Percentiles rank a stretch among this genome's conserved stretches.
These are phyloP conservation scores for Vitis rotundifolia DNA, from an alignment of 164 flowering plant genomes.

Conservation along the genomic window DNA sequence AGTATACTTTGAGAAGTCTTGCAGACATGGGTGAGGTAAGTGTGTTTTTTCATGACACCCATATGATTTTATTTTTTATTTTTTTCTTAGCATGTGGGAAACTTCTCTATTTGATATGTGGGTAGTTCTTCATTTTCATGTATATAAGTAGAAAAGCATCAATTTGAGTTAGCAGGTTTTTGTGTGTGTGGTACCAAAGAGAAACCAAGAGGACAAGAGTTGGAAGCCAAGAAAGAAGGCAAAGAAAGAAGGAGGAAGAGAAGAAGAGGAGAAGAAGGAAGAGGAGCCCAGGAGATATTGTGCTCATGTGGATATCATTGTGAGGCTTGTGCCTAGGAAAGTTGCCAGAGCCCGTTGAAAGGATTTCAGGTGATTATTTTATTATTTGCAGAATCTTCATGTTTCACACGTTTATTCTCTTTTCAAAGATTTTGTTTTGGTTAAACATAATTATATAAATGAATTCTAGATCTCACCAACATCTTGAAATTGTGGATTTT, in stretches of 20 bases:
- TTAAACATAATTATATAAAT: too few species aligned
- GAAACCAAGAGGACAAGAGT: slow-evolving; percentile 21
- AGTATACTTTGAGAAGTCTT: neutral
- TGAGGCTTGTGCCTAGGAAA: slow-evolving; percentile 89
- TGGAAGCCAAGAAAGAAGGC: slow-evolving; percentile 22
- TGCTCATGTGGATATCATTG: slow-evolving; percentile 86
- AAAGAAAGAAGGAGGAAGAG: slow-evolving; percentile 22
- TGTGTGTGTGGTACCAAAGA: slow-evolving; percentile 4
- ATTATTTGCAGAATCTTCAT: neutral
- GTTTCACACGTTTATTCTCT: neutral
- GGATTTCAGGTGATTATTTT: slow-evolving; percentile 58
- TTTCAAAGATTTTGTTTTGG: neutral
- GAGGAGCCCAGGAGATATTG: slow-evolving; percentile 57
- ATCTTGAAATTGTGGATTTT: too few species aligned
- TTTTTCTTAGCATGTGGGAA: neutral
- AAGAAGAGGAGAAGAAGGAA: slow-evolving; percentile 39
- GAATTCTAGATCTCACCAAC: neutral
- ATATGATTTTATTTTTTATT: neutral
- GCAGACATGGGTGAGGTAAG: slow-evolving; percentile 41
- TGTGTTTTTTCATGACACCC: neutral
- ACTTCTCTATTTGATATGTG: neutral
- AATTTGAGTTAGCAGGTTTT: too few species aligned
- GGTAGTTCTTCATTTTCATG: neutral
- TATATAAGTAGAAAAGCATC: neutral
- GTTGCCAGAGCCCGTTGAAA: slow-evolving; percentile 63